A percentile compares a stretch with the other conserved stretches of the same genome.
Evolutionary conservation across 495 filamentous ascomycete genomes (phyloP).

Genomic region (Aspergillus hancockii): DNA sequence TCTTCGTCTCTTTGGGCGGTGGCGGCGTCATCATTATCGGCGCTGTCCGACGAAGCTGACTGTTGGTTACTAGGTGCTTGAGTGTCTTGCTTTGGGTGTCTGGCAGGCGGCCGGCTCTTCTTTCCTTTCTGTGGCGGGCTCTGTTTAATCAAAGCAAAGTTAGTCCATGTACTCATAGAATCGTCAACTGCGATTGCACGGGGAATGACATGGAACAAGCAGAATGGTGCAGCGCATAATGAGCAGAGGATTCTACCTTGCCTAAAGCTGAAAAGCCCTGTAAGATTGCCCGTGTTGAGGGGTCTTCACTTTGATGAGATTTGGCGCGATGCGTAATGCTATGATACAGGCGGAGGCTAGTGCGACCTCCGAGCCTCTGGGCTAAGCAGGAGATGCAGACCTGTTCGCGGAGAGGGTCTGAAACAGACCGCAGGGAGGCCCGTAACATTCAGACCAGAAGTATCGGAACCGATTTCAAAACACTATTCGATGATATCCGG

Average conservation of each 20-base stretch:
- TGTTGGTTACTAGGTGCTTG: not conserved
- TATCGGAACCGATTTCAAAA: conserved; percentile 1
- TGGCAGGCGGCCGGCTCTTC: not conserved
- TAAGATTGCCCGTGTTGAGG: not conserved
- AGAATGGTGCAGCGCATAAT: not conserved
- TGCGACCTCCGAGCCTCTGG: conserved; percentile 22
- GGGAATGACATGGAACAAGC: not conserved
- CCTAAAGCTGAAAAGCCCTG: not conserved
- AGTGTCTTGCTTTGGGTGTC: not conserved
- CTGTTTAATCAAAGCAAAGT: not conserved
- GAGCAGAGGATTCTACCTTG: not conserved
- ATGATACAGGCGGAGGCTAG: conserved; percentile 32
- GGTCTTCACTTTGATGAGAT: not conserved
- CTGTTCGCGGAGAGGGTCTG: conserved; percentile 41
- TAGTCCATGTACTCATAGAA: not conserved
- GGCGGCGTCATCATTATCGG: not conserved
- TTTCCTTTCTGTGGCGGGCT: not conserved
- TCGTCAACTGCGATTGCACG: not conserved
- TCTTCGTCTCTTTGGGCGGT: not conserved
- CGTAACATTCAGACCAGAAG: conserved; percentile 41
- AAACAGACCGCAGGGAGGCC: conserved; percentile 39
- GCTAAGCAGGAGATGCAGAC: conserved; percentile 41
- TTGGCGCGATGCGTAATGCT: conserved; percentile 17
- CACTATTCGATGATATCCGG: conserved; percentile 4
- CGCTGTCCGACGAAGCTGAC: not conserved